A percentile compares a stretch with the other conserved stretches of the same genome.
Conservation (phyloP, 805 yeast species). For the Lachancea quebecensis region DNA sequence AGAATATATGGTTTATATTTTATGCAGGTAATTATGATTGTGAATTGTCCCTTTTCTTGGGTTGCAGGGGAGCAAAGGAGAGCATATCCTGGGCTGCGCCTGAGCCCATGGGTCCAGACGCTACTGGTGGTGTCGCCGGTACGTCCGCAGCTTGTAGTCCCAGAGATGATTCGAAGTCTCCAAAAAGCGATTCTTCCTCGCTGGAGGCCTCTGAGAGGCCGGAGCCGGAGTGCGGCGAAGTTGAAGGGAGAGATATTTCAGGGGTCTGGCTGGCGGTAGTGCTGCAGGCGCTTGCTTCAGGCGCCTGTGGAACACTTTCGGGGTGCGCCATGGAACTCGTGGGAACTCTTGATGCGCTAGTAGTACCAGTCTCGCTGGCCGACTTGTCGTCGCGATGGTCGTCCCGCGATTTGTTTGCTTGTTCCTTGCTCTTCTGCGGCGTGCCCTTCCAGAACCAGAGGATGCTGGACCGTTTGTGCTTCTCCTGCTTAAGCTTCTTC, state of each 20-base stretch:
- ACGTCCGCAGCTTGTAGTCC: background rate
- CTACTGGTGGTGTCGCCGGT: too few relatives aligned
- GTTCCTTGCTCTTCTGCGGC: background rate
- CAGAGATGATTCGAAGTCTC: slow-evolving; percentile 17
- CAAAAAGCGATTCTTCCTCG: slow-evolving; percentile 22
- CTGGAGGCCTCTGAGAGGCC: too few relatives aligned
- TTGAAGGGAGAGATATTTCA: too few relatives aligned
- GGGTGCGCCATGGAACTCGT: background rate
- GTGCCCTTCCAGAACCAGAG: slow-evolving; percentile 22
- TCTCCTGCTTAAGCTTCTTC: slow-evolving; percentile 13
- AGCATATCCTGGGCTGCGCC: slow-evolving; percentile 7
- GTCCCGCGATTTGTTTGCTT: background rate
- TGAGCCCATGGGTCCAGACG: too few relatives aligned
- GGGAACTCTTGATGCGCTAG: background rate
- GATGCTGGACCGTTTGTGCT: slow-evolving; percentile 14
- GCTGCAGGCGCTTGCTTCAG: too few relatives aligned
- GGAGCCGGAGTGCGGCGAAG: too few relatives aligned
- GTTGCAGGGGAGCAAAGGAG: slow-evolving; percentile 26
- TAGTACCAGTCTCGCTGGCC: background rate
- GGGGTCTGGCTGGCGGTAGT: too few relatives aligned
- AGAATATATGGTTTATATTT: background rate
- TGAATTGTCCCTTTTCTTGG: slow-evolving; percentile 16
- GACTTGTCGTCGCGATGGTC: background rate
- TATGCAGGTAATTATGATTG: slow-evolving; percentile 1
- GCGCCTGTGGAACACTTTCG: background rate